Percentiles rank a stretch among this genome's conserved stretches.
phyloP scores from a whole-genome alignment of 2,329 filamentous ascomycete genomes.

The Penicillium sp. region DNA sequence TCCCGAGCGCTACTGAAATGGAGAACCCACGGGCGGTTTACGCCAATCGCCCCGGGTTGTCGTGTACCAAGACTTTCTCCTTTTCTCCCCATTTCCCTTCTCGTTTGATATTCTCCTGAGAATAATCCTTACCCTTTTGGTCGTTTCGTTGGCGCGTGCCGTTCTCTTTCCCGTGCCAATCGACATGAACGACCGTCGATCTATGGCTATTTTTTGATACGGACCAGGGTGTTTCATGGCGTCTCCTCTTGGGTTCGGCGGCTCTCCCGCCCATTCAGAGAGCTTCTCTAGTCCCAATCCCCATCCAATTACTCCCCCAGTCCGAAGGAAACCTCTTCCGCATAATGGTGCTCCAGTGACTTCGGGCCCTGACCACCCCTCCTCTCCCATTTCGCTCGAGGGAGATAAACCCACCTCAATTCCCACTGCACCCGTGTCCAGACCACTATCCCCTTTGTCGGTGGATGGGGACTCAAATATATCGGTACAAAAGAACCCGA shows the following conservation, averaged over 20 bases:
- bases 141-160: constrained; percentile 13
- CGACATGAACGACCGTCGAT: constrained; percentile 21
- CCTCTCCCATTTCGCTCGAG: constrained; percentile 21
- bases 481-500: constrained; percentile 31
- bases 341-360: constrained; percentile 39
- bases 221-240: constrained; percentile 17
- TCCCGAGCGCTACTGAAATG: constrained; percentile 10
- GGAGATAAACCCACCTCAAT: constrained; percentile 19
- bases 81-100: constrained; percentile 4
- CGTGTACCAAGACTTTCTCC: constrained; percentile 9
- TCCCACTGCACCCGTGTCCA: constrained; percentile 13
- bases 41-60: constrained; percentile 14
- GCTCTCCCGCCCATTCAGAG: constrained; percentile 15
- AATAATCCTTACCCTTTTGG: constrained; percentile 20
- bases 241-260: constrained; percentile 13
- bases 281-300: constrained; percentile 9
- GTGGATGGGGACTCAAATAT: constrained; percentile 23
- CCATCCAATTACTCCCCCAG: constrained; percentile 30
- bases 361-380: constrained; percentile 17
- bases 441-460: constrained; percentile 19
- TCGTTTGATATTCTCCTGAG: constrained; percentile 7
- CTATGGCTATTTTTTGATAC: constrained; percentile 22
- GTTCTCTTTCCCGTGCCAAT: constrained; percentile 15
- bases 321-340: constrained; percentile 50
- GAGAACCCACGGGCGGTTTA: constrained; percentile 17